Base-by-base conservation (phyloP, 169 alveolate species). In the Eimeria necatrix region DNA sequence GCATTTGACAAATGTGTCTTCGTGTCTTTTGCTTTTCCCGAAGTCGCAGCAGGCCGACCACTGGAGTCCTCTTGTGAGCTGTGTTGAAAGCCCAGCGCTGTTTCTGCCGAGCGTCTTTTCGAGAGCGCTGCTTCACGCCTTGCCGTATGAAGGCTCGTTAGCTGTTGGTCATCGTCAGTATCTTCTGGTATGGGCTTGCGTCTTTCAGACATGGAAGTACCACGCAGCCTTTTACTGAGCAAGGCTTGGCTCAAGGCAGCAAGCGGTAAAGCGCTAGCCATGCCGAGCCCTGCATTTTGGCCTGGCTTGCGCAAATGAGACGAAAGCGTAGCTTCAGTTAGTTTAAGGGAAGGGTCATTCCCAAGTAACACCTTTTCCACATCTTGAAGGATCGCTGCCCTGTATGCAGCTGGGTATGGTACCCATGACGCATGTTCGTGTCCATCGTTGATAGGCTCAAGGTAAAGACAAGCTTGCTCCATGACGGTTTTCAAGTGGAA, bases 401-500 rank as follows among this genome's bases (percentile, higher is more conserved):
- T 85, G 70, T 59, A 85, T 46, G 53, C n/a, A 7, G 92, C 92
- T 16, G 92, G 81, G 81, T 60, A 85, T 20, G 92, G 92, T n/a
- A 85, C 41, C 92, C 92, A 85, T 61, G 92, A 60, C 9, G 49
- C 80, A n/a, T 81, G 74, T 22, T 60, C 73, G 64, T 85, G 59
- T 22, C 80, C 61, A 53, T 61, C 49, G 51, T 85, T 85, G 64
- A 85, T n/a, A 10, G 92, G 80, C 46, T 85, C 92, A 24, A 85
- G 48, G 49, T 85, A 85, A 16, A 60, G 4, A 41, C 73, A 85
- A 0, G 92, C 61, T 4, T 14, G 80, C 41, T 85, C 92, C 41
- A 85, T 32, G 48, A 85, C 80, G 24, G 92, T 85, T 10, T 85
- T 85, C 80, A 85, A 8, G 92, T 85, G 80, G 92, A 85, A 85